Base-by-base conservation (phyloP, 805 yeast genomes). In the Spathaspora hagerdaliae region DNA sequence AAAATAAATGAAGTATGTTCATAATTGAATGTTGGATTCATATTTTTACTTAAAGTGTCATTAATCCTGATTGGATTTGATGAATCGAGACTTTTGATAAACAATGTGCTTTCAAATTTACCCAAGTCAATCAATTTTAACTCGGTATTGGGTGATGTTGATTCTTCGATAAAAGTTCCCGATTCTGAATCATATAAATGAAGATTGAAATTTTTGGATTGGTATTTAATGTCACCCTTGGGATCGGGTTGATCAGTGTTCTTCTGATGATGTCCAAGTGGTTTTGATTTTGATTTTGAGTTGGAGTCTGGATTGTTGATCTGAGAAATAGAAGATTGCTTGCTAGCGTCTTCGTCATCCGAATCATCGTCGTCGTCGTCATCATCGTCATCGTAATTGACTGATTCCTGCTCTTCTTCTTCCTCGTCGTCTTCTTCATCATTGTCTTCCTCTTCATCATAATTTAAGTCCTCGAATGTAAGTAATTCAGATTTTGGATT, bases 1-100 rank as follows among this genome's bases (percentile, higher is more conserved):
- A 87, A 89, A 11, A 85, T 75, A 52, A 89, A 85, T 1, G 87
- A 74, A 11, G 61, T 51, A 31, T 75, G 60, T 10, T 75, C 81
- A 49, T 70, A 74, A 57, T 83, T 81, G 58, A 87, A 83, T n/a
- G 77, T 71, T 1, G 94, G 88, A 56, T 77, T 82, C 63, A 88
- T 66, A 27, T 74, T 72, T 10, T 78, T 72, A 9, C 69, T 58
- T 3, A 67, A 41, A 5, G 42, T 3, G 7, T 52, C 47, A 19
- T 46, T 50, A 35, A 56, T 49, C 35, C 44, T 34, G 19, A 46
- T 32, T 5, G 38, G 24, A 2, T 45, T 43, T 7, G 36, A 38
- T 7, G 42, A 33, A 12, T 42, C 40, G 9, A 35, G 33, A 11
- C 51, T 58, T 9, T 59, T 56, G 7, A 83, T 64, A 8, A 76